These are phyloP conservation scores for Hygrocybe punicea DNA, from an alignment of 768 basidiomycete species.

Conservation along the genomic window DNA sequence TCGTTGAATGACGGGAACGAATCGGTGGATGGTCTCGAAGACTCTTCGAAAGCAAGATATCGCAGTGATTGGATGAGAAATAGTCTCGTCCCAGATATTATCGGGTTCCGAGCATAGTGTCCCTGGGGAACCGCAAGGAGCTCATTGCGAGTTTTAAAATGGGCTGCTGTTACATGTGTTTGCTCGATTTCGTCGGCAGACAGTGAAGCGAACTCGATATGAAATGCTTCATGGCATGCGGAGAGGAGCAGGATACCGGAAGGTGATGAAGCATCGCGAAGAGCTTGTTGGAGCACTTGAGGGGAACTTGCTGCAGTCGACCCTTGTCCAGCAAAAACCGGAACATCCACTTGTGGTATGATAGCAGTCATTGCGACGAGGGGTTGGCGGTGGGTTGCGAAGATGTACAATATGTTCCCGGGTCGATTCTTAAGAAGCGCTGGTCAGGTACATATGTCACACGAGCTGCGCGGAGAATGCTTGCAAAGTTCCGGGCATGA, in stretches of 20 bases:
- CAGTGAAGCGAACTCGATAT: constrained; percentile 47
- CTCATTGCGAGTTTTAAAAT: constrained; percentile 42
- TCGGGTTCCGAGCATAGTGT: constrained; percentile 43
- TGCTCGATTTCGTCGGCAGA: constrained; percentile 33
- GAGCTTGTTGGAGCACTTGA: constrained; percentile 36
- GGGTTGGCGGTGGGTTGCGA: no score
- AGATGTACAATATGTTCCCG: no score
- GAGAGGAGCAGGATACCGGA: constrained; percentile 45
- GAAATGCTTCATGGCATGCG: constrained; percentile 51
- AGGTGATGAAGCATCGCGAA: constrained; percentile 41
- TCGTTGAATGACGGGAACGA: constrained; percentile 25
- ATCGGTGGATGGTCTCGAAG: constrained; percentile 3
- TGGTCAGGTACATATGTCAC: no score
- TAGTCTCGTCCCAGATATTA: constrained; percentile 47
- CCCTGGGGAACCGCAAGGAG: constrained; percentile 38
- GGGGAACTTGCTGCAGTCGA: constrained; percentile 32
- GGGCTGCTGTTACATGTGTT: constrained; percentile 39
- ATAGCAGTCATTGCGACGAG: background rate
- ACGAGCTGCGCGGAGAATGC: no score
- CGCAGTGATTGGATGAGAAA: constrained; percentile 52
- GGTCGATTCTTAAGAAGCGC: no score
- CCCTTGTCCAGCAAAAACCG: constrained; percentile 59
- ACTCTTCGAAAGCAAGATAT: constrained; percentile 46
- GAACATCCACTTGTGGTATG: constrained; percentile 31
- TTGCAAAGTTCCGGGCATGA: no score